phyloP scores from a whole-genome alignment of 2,329 filamentous ascomycete species.

The Clarireedia monteithiana region DNA sequence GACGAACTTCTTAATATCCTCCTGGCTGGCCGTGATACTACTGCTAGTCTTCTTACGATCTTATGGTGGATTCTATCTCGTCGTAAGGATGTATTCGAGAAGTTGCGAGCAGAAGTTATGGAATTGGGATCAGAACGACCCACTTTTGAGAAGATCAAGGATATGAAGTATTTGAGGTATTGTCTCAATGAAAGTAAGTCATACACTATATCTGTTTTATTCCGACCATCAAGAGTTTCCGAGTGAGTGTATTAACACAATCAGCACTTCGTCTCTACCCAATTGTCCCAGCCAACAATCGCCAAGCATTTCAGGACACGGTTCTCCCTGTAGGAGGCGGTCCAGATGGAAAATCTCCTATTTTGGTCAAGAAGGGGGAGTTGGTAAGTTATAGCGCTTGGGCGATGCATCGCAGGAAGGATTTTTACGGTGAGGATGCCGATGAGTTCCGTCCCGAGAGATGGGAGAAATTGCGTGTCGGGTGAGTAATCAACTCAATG shows the following conservation, averaged over 20 bases:
- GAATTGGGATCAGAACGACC: conserved; percentile 6
- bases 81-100: conserved; percentile 16
- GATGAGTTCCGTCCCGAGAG: conserved; percentile 23
- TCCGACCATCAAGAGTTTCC: conserved; percentile 7
- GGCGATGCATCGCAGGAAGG: conserved; percentile 31
- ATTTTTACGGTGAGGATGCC: conserved; percentile 58
- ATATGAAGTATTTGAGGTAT: conserved; percentile 19
- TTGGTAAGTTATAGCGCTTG: conserved; percentile 18
- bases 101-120: conserved; percentile 32
- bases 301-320: conserved; percentile 39
- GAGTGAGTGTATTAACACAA: conserved; percentile 8
- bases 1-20: conserved; percentile 18
- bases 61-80: conserved; percentile 17
- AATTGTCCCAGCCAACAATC: conserved; percentile 43
- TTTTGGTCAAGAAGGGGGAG: conserved; percentile 27
- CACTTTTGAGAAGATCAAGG: conserved; percentile 13
- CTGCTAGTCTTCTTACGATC: conserved; percentile 23
- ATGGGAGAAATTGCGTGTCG: conserved; percentile 27
- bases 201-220: conserved; percentile 21
- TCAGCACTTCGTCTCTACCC: conserved; percentile 36
- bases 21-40: conserved; percentile 15
- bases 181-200: conserved; percentile 27
- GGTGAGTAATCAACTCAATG: neutral
- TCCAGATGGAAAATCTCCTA: conserved; percentile 23
- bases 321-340: conserved; percentile 32